Evolutionary conservation across 2,329 filamentous ascomycete species (phyloP).

Genomic region (Talaromyces sp.): DNA sequence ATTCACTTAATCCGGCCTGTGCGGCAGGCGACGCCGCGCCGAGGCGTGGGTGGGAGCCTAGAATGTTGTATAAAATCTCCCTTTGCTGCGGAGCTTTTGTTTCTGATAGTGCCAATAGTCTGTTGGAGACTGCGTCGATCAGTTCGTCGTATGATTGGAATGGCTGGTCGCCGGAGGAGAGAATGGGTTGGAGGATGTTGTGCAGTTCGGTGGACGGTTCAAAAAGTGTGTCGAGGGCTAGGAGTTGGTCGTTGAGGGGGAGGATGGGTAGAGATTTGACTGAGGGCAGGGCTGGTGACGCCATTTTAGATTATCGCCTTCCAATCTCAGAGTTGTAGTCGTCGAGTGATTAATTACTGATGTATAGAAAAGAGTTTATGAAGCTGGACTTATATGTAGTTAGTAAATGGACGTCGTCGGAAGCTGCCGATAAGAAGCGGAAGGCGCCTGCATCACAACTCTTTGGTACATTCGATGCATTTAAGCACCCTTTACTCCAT

Average conservation of each 20-base stretch:
- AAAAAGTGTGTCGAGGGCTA: conserved; percentile 72
- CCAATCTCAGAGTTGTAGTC: background rate
- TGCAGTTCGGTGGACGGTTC: conserved; percentile 76
- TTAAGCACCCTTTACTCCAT: background rate
- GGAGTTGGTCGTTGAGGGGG: conserved; percentile 50
- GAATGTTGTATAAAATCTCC: conserved; percentile 63
- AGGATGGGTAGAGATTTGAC: conserved; percentile 56
- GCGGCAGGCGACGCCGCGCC: conserved; percentile 52
- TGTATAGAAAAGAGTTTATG: background rate
- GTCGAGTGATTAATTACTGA: background rate
- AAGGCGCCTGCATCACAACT: background rate
- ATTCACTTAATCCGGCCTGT: conserved; percentile 64
- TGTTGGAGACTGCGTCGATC: conserved; percentile 61
- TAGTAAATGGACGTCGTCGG: background rate
- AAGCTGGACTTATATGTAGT: background rate
- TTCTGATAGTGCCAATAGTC: conserved; percentile 59
- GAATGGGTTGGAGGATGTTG: conserved; percentile 63
- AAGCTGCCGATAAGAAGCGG: conserved; percentile 14
- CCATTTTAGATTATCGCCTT: background rate
- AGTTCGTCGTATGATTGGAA: conserved; percentile 68
- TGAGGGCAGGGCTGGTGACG: conserved; percentile 50
- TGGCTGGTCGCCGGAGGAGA: conserved; percentile 48
- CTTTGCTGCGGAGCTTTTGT: conserved; percentile 50
- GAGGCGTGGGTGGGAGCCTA: conserved; percentile 77
- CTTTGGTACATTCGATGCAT: background rate